Base-by-base conservation (phyloP, 768 basidiomycete genomes). In the Mycena capillaripes region DNA sequence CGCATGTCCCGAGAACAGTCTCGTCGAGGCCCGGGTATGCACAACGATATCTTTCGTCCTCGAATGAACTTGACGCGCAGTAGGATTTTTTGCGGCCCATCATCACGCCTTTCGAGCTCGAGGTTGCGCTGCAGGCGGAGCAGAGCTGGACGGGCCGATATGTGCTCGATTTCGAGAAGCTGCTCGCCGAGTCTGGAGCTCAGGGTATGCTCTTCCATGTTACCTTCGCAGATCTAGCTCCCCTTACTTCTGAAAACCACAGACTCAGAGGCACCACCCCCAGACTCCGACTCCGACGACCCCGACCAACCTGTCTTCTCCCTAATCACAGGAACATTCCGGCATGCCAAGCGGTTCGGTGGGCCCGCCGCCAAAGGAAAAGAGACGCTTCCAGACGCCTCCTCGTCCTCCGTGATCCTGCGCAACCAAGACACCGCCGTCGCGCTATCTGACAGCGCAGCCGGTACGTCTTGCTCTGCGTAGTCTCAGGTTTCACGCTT, bases 41-140 rank as follows among this genome's bases (percentile, higher is more conserved):
- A 11, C 23, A n/a, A 9, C 42, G 14, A 4, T 9, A 11, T 53
- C 34, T 23, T 57, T 42, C 30, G 21, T 40, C 19, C 17, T 32
- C 44, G 46, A 19, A 27, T 7, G 30, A 14, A 4, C 4, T 23
- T 40, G 23, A 60, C 57, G 38, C 19, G 50, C 34, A 21, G 14
- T 30, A 98, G 94, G 97, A 98, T 12, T 99, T 97, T 79, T 85
- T 93, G 34, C 85, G 91, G 27, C 97, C 97, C 0, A 98, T 99
- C 55, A 87, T 99, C 32, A 98, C 97, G 0, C 98, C 98, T 0
- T 97, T 91, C 80, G 98, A 99, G 79, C 86, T 98, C 21, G 90
- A 93, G 74, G 81, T 97, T 3, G 95, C 97, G 0, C 85, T 99
- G 14, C 89, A 90, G 67, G 85, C 86, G 1, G 89, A 92, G 60